Percentiles rank a stretch among this genome's conserved stretches.
Conservation (phyloP, 257 asterid genomes). For the Solanum boliviense region DNA sequence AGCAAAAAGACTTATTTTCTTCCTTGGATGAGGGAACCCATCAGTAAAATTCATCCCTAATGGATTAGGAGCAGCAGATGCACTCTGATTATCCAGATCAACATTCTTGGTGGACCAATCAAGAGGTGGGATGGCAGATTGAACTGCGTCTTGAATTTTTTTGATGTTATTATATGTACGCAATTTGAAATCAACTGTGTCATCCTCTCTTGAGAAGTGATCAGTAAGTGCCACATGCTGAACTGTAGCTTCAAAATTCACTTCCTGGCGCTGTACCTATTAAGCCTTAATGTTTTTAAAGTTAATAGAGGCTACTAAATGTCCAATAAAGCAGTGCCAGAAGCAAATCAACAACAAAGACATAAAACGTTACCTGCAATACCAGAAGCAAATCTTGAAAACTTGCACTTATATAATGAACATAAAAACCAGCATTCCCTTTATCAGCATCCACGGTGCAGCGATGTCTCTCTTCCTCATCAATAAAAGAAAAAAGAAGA, state of each 20-base stretch:
- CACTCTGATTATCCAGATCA: slow-evolving; percentile 9
- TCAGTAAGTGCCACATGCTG: slow-evolving; percentile 63
- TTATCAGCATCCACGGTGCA: slow-evolving; percentile 19
- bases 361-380: slow-evolving; percentile 44
- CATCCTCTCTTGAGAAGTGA: slow-evolving; percentile 36
- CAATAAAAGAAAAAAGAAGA: slow-evolving; percentile 56
- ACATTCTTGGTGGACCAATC: slow-evolving; percentile 25
- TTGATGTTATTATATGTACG: slow-evolving; percentile 19
- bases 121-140: slow-evolving; percentile 44
- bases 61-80: slow-evolving; percentile 21
- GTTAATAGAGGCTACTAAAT: slow-evolving; percentile 10
- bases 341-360: slow-evolving; percentile 2
- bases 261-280: slow-evolving; percentile 65
- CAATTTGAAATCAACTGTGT: slow-evolving; percentile 16
- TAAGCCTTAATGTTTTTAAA: slow-evolving; percentile 24
- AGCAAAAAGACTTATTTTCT: slow-evolving; percentile 14
- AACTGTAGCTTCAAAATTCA: slow-evolving; percentile 52
- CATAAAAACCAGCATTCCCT: slow-evolving; percentile 18
- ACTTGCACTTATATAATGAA: slow-evolving; percentile 49
- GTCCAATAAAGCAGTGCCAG: background rate
- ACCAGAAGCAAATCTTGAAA: slow-evolving; percentile 34
- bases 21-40: slow-evolving; percentile 31
- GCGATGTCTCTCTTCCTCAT: slow-evolving; percentile 50
- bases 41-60: slow-evolving; percentile 14
- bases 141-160: slow-evolving; percentile 63